phyloP scores from a whole-genome alignment of 805 yeast species.

The Nakazawaea anatomiae region DNA sequence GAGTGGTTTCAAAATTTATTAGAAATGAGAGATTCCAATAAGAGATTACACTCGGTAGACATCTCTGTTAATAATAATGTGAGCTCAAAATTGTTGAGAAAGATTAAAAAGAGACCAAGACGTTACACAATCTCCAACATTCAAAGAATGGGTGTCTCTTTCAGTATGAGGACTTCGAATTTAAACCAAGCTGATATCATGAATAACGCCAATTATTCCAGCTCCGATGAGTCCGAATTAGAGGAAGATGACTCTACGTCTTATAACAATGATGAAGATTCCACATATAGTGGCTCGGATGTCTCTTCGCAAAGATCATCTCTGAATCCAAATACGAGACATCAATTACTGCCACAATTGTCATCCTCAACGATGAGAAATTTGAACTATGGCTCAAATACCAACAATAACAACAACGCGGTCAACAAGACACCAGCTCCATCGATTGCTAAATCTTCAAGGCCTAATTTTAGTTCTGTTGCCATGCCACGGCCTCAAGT shows the following conservation, averaged over 20 bases:
- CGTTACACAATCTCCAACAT: conserved; percentile 55
- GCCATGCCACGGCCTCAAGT: conserved; percentile 66
- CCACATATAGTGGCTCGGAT: conserved; percentile 8
- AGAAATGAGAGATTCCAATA: conserved; percentile 44
- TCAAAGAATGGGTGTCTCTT: conserved; percentile 72
- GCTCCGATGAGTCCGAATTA: conserved; percentile 8
- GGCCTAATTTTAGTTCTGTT: conserved; percentile 66
- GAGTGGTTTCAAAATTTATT: conserved; percentile 82
- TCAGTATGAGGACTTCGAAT: conserved; percentile 66
- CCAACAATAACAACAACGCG: neutral
- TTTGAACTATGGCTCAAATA: neutral
- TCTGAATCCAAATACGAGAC: neutral
- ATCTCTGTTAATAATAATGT: conserved; percentile 11
- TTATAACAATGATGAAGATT: conserved; percentile 4
- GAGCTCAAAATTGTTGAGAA: conserved; percentile 19
- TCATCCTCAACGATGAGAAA: neutral
- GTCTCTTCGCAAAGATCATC: conserved; percentile 2
- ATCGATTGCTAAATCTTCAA: conserved; percentile 22
- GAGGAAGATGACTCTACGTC: conserved; percentile 16
- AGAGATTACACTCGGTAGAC: conserved; percentile 14
- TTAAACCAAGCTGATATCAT: conserved; percentile 29
- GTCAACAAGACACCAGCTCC: neutral
- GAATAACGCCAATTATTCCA: conserved; percentile 11
- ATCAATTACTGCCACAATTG: neutral
- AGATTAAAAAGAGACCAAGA: conserved; percentile 25